Base-by-base conservation (phyloP, 164 flowering plant genomes). In the Nelumbo lutea region DNA sequence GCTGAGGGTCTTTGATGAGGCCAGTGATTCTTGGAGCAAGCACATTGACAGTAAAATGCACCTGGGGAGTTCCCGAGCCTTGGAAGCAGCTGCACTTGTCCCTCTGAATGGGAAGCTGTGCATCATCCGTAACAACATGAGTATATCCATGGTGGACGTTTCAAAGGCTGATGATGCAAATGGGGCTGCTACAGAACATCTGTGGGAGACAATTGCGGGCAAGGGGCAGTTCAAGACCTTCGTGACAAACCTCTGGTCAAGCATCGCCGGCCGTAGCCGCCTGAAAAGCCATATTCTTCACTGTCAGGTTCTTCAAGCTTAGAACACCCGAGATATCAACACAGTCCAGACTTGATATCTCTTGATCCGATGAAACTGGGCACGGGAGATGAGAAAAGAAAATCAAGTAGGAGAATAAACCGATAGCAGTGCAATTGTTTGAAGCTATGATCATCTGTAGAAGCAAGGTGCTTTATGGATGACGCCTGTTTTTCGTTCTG, bases 201-300 rank as follows among this genome's bases (percentile, higher is more conserved):
- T 88, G 43, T 90, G 96, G 96, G 96, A 86, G 81, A 90, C 88
- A 1, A 79, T 90, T 61, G 84, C 85, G 0, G 89, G 89, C 6
- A 90, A 79, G 79, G 89, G 96, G 57, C 96, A 86, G 64, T 83
- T 85, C 76, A 87, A 73, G 77, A 86, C 84, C 5, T 67, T 89
- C 47, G 80, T 89, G 47, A 70, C 86, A 10, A 84, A 87, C 72
- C 79, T 88, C 42, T 88, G 80, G 89, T 86, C 90, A 27, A 90
- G 85, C 71, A 73, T 90, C 62, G 84, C 90, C 6, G 89, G 89
- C 46, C 65, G 86, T 74, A 79, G 76, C 77, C 84, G 90, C 9
- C 81, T 86, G 50, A 86, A 82, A 73, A 90, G 85, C 64, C 92
- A 83, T 77, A 86, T 88, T 62, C 85, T 90, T 61, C 96, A 90